Evolutionary conservation across 2,329 filamentous ascomycete genomes (phyloP).

Genomic region (Xylariomycetidae sp.): DNA sequence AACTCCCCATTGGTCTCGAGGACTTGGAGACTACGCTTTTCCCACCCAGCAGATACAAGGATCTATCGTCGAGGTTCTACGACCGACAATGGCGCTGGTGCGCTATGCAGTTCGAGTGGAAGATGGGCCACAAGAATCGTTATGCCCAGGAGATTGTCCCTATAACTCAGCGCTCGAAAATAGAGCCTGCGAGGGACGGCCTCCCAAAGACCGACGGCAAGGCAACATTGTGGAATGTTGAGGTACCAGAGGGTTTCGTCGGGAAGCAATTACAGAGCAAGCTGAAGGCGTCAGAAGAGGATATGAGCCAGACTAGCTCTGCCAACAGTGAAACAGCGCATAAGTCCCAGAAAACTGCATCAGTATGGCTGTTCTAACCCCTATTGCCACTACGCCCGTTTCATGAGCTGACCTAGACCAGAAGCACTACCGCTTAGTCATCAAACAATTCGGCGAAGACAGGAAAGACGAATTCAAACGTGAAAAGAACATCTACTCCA

Average conservation of each 20-base stretch:
- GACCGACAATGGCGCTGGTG: constrained; percentile 11
- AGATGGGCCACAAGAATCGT: constrained; percentile 6
- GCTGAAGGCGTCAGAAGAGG: constrained; percentile 2
- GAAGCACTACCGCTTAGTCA: constrained; percentile 4
- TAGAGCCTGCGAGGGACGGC: constrained; percentile 6
- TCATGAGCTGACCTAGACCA: not conserved
- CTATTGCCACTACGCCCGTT: not conserved
- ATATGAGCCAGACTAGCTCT: not conserved
- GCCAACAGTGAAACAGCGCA: not conserved
- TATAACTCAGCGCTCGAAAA: constrained; percentile 2
- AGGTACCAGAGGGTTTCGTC: constrained; percentile 7
- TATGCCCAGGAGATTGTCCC: constrained; percentile 7
- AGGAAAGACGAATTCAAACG: constrained; percentile 14
- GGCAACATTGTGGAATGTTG: constrained; percentile 7
- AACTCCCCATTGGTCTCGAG: constrained; percentile 4
- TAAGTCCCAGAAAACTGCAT: not conserved
- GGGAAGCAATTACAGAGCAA: constrained; percentile 2
- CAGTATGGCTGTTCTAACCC: too few species aligned
- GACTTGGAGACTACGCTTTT: constrained; percentile 2
- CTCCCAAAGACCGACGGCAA: constrained; percentile 4
- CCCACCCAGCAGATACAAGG: not conserved
- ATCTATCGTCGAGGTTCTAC: constrained; percentile 5
- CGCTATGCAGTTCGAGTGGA: constrained; percentile 8
- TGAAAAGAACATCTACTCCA: constrained; percentile 25
- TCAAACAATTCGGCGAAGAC: constrained; percentile 9